Evolutionary conservation across 2,329 filamentous ascomycete species (phyloP).

Genomic region (Claviceps pazoutovae): DNA sequence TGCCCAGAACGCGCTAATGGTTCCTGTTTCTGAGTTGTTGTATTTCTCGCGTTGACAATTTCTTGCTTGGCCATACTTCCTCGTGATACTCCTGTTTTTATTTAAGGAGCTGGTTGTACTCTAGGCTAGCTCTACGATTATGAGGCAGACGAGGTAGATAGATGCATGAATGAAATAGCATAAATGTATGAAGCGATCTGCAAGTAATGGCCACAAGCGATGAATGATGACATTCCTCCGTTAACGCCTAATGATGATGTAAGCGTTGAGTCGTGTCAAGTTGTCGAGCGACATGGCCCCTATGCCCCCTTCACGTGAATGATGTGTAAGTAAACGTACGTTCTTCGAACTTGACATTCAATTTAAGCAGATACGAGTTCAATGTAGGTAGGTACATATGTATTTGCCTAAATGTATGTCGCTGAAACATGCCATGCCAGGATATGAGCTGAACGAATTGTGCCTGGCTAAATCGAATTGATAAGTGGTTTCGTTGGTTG

Average conservation of each 20-base stretch:
- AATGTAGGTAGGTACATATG: too few species aligned
- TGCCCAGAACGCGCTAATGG: slow-evolving; percentile 17
- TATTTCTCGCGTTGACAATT: slow-evolving; percentile 13
- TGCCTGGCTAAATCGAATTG: too few species aligned
- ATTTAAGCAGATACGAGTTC: too few species aligned
- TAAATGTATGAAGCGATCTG: slow-evolving; percentile 8
- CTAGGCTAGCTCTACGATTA: slow-evolving; percentile 26
- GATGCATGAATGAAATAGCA: slow-evolving; percentile 21
- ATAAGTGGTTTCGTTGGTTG: too few species aligned
- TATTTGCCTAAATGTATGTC: too few species aligned
- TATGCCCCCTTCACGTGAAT: too few species aligned
- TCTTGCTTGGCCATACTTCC: slow-evolving; percentile 22
- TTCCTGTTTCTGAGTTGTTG: slow-evolving; percentile 11
- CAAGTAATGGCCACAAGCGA: neutral
- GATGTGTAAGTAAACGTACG: too few species aligned
- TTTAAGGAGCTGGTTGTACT: slow-evolving; percentile 21
- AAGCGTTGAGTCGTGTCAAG: too few species aligned
- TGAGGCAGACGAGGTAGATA: slow-evolving; percentile 27
- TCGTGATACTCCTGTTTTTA: slow-evolving; percentile 7
- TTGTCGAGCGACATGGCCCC: neutral
- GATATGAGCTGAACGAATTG: too few species aligned
- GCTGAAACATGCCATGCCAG: too few species aligned
- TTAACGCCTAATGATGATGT: too few species aligned
- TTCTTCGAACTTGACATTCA: too few species aligned
- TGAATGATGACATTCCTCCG: neutral